A percentile compares a stretch with the other conserved stretches of the same genome.
These are phyloP conservation scores for Aphanoascus verrucosus DNA, from an alignment of 2,329 filamentous ascomycete genomes.

Conservation along the genomic window DNA sequence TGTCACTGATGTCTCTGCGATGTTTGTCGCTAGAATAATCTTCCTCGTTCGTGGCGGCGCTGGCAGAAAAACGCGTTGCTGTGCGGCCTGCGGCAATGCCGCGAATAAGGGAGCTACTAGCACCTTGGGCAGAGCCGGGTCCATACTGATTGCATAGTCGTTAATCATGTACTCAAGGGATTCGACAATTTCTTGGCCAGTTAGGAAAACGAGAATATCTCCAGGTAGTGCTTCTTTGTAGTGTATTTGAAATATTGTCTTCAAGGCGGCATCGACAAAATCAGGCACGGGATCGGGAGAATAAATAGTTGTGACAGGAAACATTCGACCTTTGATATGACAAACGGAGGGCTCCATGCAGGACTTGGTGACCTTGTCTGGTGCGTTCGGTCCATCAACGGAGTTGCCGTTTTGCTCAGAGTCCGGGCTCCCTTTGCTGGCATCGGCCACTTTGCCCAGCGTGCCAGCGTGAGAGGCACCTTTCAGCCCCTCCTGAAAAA, in stretches of 20 bases:
- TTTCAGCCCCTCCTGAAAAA: constrained; percentile 48
- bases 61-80: constrained; percentile 75
- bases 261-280: constrained; percentile 69
- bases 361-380: not conserved
- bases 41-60: constrained; percentile 67
- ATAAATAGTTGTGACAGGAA: constrained; percentile 69
- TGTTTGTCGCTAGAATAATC: constrained; percentile 87
- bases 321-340: constrained; percentile 77
- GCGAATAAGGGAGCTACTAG: constrained; percentile 75
- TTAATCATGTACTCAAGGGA: constrained; percentile 68
- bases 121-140: constrained; percentile 58
- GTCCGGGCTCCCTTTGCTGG: not conserved
- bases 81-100: constrained; percentile 73
- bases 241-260: constrained; percentile 77
- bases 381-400: constrained; percentile 11
- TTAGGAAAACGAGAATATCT: constrained; percentile 84
- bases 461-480: not conserved
- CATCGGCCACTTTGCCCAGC: not conserved
- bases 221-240: constrained; percentile 81
- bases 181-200: constrained; percentile 88
- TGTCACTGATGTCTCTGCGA: constrained; percentile 96
- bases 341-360: constrained; percentile 38
- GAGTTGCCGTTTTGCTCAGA: constrained; percentile 9
- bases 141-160: constrained; percentile 62
- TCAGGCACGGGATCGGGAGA: constrained; percentile 64